These are phyloP conservation scores for Metschnikowia arizonensis DNA, from an alignment of 805 yeast species.

Conservation along the genomic window DNA sequence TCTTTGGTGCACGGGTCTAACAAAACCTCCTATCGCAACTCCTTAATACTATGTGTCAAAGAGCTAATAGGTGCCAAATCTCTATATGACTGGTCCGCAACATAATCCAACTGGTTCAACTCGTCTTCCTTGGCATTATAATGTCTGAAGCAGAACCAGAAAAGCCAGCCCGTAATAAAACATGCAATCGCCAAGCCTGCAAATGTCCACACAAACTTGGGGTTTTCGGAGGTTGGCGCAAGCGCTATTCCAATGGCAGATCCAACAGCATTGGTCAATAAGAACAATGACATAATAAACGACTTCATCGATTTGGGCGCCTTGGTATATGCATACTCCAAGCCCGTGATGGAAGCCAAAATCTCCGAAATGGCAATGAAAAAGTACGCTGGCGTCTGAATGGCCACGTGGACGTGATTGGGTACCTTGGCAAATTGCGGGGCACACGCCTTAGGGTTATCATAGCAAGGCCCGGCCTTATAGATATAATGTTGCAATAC, in stretches of 20 bases:
- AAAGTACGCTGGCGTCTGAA: conserved; percentile 69
- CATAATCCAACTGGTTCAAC: conserved; percentile 48
- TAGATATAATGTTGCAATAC: conserved; percentile 70
- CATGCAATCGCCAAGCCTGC: conserved; percentile 59
- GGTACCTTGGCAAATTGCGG: conserved; percentile 37
- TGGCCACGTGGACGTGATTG: conserved; percentile 60
- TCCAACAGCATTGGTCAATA: conserved; percentile 72
- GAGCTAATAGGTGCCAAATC: conserved; percentile 15
- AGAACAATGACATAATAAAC: conserved; percentile 59
- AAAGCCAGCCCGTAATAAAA: conserved; percentile 52
- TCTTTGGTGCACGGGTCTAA: too few species aligned
- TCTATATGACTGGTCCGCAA: conserved; percentile 10
- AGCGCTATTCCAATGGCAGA: conserved; percentile 73
- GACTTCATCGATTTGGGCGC: conserved; percentile 71
- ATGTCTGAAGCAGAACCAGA: conserved; percentile 57
- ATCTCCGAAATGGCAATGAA: conserved; percentile 73
- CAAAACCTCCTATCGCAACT: too few species aligned
- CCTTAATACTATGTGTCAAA: conserved; percentile 16
- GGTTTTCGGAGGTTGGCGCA: conserved; percentile 62
- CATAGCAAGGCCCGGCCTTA: conserved; percentile 69
- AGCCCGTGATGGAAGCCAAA: conserved; percentile 75
- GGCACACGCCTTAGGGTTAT: conserved; percentile 54
- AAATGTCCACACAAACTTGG: conserved; percentile 67
- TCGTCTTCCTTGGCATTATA: conserved; percentile 56
- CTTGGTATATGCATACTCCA: conserved; percentile 80